Evolutionary conservation across 768 basidiomycete species (phyloP), one percentile per base, ranked within the genome.

Genomic region (Paxillus rubicundulus): DNA sequence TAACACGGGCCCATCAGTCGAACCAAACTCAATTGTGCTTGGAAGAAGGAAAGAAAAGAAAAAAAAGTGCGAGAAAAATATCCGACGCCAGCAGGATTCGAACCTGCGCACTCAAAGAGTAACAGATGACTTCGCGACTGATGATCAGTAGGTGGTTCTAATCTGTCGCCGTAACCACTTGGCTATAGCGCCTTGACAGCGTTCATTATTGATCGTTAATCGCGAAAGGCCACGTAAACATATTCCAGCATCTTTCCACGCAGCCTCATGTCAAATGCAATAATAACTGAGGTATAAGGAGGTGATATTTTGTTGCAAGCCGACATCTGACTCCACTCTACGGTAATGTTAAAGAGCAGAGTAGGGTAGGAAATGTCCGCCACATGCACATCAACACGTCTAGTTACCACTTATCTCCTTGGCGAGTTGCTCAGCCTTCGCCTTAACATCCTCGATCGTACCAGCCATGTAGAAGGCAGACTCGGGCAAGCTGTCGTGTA

Each of bases 391-490:
- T 33, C 33, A 13, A 33, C 8, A 38, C 28, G 34, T 60, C 66
- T 70, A 70, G 55, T 70, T 70, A 45, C 81, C 70, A 57, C 74
- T 81, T 79, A 95, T 92, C 66, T 98, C 95, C 82, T 96, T 96
- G 53, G 93, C 90, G 61, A 96, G 85, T 72, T 95, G 89, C 74
- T 95, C 95, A 59, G 97, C 97, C 86, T 99, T 99, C 60, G 81
- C 74, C 81, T 96, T 94, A 71, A 89, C 96, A 61, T 98, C 96
- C 73, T 94, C 92, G 66, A 98, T 96, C 62, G 92, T 96, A 62
- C 96, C 96, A 67, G 85, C 76, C 92, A 96, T 98, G 82, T 97
- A 98, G 84, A 98, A 98, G 49, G 96, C 94, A 60, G 89, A 87
- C 75, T 99, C 97, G 49, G 97, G 95, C 47, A 98, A 82, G 48